Percentiles rank a stretch among this genome's conserved stretches.
Conservation (phyloP, 129 eudicot genomes). For the Lonicera japonica region DNA sequence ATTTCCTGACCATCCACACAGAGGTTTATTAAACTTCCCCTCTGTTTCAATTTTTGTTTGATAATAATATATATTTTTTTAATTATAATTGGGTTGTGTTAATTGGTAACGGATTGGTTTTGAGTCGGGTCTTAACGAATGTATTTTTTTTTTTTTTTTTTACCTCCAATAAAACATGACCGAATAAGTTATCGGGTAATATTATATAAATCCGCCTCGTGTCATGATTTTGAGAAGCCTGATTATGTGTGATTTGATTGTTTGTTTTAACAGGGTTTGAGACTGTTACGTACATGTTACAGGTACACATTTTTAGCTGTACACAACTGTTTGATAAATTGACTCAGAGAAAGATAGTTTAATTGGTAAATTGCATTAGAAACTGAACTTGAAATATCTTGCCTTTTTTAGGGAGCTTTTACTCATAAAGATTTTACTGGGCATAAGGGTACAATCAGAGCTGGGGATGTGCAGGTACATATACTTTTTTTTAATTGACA, state of each 20-base stretch:
- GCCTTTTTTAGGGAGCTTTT: constrained; percentile 56
- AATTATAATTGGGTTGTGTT: too few species aligned
- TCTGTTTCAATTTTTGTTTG: neutral
- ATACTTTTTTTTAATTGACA: neutral
- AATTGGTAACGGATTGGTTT: too few species aligned
- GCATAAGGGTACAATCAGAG: constrained; percentile 71
- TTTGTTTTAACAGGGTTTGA: constrained; percentile 55
- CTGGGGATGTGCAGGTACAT: constrained; percentile 90
- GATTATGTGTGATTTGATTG: constrained; percentile 8
- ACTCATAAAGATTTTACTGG: constrained; percentile 94
- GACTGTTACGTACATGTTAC: constrained; percentile 91
- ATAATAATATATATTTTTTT: neutral
- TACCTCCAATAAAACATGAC: too few species aligned
- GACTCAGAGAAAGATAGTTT: neutral
- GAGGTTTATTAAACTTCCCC: constrained; percentile 38
- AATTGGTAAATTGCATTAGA: neutral
- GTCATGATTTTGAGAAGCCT: too few species aligned
- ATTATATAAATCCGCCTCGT: too few species aligned
- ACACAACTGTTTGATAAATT: neutral
- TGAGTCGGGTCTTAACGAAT: too few species aligned
- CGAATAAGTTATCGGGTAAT: too few species aligned
- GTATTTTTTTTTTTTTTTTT: too few species aligned
- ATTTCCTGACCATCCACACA: constrained; percentile 93
- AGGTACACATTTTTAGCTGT: constrained; percentile 33
- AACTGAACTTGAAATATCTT: neutral